phyloP scores from a whole-genome alignment of 768 basidiomycete genomes.

The Suillus subluteus region DNA sequence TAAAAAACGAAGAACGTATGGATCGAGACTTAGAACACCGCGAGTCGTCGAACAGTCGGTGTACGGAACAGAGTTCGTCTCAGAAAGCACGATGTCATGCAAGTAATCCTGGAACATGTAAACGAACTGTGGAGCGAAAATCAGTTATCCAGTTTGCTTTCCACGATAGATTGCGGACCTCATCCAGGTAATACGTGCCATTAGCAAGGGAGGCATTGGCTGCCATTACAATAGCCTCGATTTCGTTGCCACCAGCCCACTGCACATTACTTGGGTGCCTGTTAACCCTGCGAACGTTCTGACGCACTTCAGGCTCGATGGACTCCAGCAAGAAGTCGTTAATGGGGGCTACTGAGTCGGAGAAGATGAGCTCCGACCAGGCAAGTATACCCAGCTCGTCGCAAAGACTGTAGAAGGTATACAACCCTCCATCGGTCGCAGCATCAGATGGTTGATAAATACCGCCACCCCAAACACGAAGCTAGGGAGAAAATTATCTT shows the following conservation, averaged over 20 bases:
- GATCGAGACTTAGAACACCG: constrained; percentile 59
- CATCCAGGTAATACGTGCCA: constrained; percentile 52
- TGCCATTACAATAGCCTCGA: constrained; percentile 53
- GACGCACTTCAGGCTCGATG: constrained; percentile 56
- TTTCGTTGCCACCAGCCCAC: constrained; percentile 67
- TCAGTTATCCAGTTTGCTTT: background rate
- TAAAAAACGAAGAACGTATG: constrained; percentile 51
- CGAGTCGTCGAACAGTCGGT: constrained; percentile 63
- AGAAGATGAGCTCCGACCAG: constrained; percentile 67
- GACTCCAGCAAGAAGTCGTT: constrained; percentile 55
- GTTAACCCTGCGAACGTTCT: constrained; percentile 59
- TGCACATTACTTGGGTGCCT: constrained; percentile 59
- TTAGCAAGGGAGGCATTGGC: constrained; percentile 42
- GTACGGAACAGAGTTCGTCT: constrained; percentile 58
- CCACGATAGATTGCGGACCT: constrained; percentile 36
- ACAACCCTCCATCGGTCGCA: constrained; percentile 45
- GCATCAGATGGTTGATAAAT: constrained; percentile 51
- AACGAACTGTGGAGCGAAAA: constrained; percentile 41
- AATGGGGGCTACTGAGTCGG: constrained; percentile 57
- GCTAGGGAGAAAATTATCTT: constrained; percentile 31
- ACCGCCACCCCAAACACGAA: constrained; percentile 65
- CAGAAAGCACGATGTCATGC: constrained; percentile 48
- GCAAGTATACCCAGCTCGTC: constrained; percentile 64
- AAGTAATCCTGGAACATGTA: constrained; percentile 56
- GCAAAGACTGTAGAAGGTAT: constrained; percentile 60